phyloP scores from a whole-genome alignment of 140 eudicot genomes.

The Cichorium intybus region DNA sequence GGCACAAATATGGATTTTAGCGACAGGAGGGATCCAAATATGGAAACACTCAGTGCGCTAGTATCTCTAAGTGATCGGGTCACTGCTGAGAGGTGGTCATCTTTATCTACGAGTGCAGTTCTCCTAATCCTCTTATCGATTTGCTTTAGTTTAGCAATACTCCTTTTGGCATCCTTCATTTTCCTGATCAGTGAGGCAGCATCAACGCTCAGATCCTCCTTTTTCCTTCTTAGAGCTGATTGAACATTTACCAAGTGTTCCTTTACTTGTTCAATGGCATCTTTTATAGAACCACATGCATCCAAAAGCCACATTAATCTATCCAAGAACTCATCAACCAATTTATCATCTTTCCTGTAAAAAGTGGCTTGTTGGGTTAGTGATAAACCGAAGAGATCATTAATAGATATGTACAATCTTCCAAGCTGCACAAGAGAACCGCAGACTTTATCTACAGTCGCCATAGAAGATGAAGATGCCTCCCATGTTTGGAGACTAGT shows the following conservation, averaged over 20 bases:
- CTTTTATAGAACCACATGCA: constrained; percentile 41
- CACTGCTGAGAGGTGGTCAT: constrained; percentile 31
- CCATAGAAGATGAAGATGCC: constrained; percentile 18
- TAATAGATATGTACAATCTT: constrained; percentile 14
- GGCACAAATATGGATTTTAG: constrained; percentile 15
- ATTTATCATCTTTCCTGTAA: constrained; percentile 25
- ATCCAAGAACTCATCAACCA: constrained; percentile 50
- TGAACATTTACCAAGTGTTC: constrained; percentile 33
- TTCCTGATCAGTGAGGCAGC: constrained; percentile 16
- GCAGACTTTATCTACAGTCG: constrained; percentile 16
- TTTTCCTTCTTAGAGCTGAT: constrained; percentile 46
- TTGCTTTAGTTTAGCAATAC: constrained; percentile 25
- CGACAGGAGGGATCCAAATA: constrained; percentile 27
- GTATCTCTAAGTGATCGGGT: constrained; percentile 39
- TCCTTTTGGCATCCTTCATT: constrained; percentile 30
- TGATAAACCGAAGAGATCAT: constrained; percentile 41
- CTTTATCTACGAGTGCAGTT: constrained; percentile 3
- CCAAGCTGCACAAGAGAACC: constrained; percentile 11
- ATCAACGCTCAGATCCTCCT: constrained; percentile 17
- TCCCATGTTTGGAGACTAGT: constrained; percentile 27
- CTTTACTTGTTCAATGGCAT: constrained; percentile 30
- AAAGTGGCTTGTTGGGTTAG: constrained; percentile 42
- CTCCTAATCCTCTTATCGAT: constrained; percentile 25
- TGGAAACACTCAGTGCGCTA: constrained; percentile 24
- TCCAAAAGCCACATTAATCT: constrained; percentile 46